phyloP scores from a whole-genome alignment of 2,329 filamentous ascomycete species.

The Alternaria sp. region DNA sequence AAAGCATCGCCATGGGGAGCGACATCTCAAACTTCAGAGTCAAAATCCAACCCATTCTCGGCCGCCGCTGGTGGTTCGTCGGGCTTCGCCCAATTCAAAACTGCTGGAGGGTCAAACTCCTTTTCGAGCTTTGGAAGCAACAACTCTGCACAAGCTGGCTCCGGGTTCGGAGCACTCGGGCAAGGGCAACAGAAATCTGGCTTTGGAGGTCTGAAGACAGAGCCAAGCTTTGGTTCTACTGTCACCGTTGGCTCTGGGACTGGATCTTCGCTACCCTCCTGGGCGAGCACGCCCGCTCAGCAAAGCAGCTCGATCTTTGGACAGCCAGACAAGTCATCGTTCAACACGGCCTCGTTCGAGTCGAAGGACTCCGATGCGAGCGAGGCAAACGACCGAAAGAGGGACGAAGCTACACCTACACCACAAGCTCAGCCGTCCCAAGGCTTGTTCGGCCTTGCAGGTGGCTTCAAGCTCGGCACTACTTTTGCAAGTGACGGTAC shows the following conservation, averaged over 20 bases:
- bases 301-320: constrained; percentile 37
- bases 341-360: constrained; percentile 37
- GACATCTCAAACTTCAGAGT: constrained; percentile 24
- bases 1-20: constrained; percentile 33
- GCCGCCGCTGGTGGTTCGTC: constrained; percentile 26
- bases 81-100: constrained; percentile 45
- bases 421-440: constrained; percentile 33
- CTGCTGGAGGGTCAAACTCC: constrained; percentile 26
- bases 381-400: constrained; percentile 35
- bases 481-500: constrained; percentile 71
- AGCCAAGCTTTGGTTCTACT: constrained; percentile 52
- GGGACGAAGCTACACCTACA: constrained; percentile 47
- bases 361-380: constrained; percentile 41
- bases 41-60: constrained; percentile 45
- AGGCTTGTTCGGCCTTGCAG: constrained; percentile 42
- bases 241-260: constrained; percentile 45
- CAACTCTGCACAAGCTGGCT: constrained; percentile 10
- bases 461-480: constrained; percentile 70
- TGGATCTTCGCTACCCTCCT: constrained; percentile 43
- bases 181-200: constrained; percentile 36
- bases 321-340: constrained; percentile 36
- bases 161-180: constrained; percentile 39
- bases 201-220: constrained; percentile 37
- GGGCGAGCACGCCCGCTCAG: constrained; percentile 40
- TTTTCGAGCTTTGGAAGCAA: constrained; percentile 14